Evolutionary conservation across 306 rosid species (phyloP), one percentile per base, ranked within the genome.

Genomic region (Carpinus viminea): DNA sequence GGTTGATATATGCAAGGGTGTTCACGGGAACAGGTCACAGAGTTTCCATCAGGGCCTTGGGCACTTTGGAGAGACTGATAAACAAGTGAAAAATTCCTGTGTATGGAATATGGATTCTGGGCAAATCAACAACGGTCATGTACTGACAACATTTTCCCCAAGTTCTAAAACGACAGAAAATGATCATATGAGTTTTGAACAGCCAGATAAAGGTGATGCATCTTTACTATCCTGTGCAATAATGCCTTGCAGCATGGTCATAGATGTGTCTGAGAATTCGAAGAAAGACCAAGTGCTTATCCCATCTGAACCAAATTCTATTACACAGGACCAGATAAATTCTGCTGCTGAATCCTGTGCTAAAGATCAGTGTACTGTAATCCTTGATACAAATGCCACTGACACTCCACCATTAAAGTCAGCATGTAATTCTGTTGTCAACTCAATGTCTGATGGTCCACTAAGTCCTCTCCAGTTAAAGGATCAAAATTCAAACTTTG

Each of bases 31-130:
- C 62, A 74, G 80, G 69, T 76, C 84, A 13, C 10, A 77, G 78
- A 85, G 85, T 80, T 83, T 84, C 81, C 79, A 80, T 76, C 83
- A 84, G 75, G 87, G 87, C 83, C 83, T 89, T 46, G 75, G 83
- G 24, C 68, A 70, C 77, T 73, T 86, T 43, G 77, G 73, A 45
- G 86, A 85, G 78, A 79, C 82, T 43, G 77, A 78, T 47, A 74
- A 72, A 8, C 82, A 81, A 78, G 81, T 78, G 38, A 77, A 80
- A 57, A 73, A 75, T 72, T 83, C 89, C 71, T 87, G 81, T 64
- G 16, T 80, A 20, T 74, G 73, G 80, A 83, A 86, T 78, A 72
- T 76, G 51, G 69, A 41, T 51, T 73, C 82, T 60, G 72, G 71
- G 73, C 80, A 56, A 56, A 75, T 80, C 45, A 76, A 81, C 68